Evolutionary conservation across 306 rosid genomes (phyloP), one percentile per base, ranked within the genome.

Genomic region (Purshia tridentata): DNA sequence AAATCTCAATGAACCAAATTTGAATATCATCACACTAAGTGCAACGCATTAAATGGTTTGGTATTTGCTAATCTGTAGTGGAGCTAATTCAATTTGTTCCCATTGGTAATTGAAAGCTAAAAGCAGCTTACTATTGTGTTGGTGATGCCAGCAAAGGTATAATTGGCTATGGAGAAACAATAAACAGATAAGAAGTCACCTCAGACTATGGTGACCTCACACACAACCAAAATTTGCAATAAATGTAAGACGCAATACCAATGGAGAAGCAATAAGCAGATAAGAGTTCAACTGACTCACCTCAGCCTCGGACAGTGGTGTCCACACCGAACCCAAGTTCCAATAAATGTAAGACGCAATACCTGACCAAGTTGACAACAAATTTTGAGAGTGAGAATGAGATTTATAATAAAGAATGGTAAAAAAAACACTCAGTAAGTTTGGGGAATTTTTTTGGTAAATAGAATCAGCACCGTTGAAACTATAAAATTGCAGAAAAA

Each of bases 201-300:
- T 2, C 35, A 41, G 67, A n/a, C 16, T 66, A 46, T 1, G 10
- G 41, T 22, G 41, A 47, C 20, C 71, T 50, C 72, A 49, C 10
- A 4, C 35, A 29, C 35, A 29, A n/a, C n/a, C 8, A 16, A 56
- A 54, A 52, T 9, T 12, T 53, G 20, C 0, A 18, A 23, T 8
- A 69, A 53, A 45, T 52, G 42, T 37, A 37, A 37, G 49, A 39
- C 18, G 37, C 12, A 14, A 39, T 51, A 16, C 58, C 48, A 10
- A 51, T 51, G 39, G 55, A 65, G 54, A 65, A 65, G 46, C 37
- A 65, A 65, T 22, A 50, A 52, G 14, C n/a, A 10, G 61, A 52
- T 11, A 52, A 51, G 61, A 3, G 18, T 51, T 37, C n/a, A 6
- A 1, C 9, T 10, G 37, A 16, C 6, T 39, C 47, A 6, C 72